Evolutionary conservation across 495 filamentous ascomycete species (phyloP).

Genomic region (Penicillium ucsense): DNA sequence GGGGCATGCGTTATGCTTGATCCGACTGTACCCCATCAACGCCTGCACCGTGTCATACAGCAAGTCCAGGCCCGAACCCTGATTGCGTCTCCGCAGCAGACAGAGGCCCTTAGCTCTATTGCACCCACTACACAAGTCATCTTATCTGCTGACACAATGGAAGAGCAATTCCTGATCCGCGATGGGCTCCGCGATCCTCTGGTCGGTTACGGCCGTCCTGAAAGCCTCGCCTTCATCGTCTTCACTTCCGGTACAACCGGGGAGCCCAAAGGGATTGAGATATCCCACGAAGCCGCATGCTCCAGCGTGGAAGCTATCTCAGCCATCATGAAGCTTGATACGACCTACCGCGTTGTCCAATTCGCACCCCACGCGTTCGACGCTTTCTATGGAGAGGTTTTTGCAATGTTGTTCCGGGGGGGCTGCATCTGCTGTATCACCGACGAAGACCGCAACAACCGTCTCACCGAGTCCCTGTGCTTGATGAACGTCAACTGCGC

Average conservation of each 20-base stretch:
- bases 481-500: background rate
- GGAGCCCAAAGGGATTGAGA: constrained; percentile 65
- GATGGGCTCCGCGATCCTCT: background rate
- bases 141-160: background rate
- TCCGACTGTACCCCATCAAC: background rate
- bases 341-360: constrained; percentile 7
- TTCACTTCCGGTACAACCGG: constrained; percentile 79
- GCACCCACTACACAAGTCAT: background rate
- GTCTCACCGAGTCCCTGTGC: background rate
- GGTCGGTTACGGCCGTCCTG: background rate
- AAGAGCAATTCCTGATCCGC: background rate
- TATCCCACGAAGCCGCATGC: constrained; percentile 57
- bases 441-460: background rate
- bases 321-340: constrained; percentile 19
- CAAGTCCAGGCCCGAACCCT: background rate
- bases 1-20: background rate
- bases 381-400: background rate
- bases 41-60: background rate
- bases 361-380: constrained; percentile 15
- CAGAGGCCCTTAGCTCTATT: background rate
- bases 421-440: background rate
- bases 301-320: constrained; percentile 8
- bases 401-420: background rate
- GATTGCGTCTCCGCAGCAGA: background rate
- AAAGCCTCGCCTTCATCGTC: constrained; percentile 20